Evolutionary conservation across 1,284 basidiomycete genomes (phyloP).

Genomic region (Tremellales sp.): DNA sequence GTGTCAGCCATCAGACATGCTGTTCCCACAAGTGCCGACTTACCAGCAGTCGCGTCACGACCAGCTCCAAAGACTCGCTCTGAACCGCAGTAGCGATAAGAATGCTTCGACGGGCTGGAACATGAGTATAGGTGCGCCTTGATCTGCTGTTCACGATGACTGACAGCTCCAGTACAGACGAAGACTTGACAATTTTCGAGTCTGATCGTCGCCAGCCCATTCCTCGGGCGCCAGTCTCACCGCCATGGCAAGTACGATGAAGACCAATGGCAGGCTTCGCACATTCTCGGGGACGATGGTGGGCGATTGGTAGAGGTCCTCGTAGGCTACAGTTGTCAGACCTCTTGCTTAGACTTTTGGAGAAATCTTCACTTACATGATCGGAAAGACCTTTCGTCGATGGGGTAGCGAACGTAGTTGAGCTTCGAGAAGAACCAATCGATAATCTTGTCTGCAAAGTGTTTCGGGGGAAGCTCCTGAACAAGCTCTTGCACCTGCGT

Average conservation of each 20-base stretch:
- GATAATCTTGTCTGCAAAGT: constrained; percentile 61
- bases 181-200: constrained; percentile 69
- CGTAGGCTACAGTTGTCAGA: constrained; percentile 56
- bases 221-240: constrained; percentile 78
- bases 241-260: constrained; percentile 88
- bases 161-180: constrained; percentile 91
- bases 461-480: constrained; percentile 74
- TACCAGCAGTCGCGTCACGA: constrained; percentile 79
- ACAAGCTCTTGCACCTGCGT: constrained; percentile 69
- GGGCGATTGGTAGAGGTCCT: constrained; percentile 70
- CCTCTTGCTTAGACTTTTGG: background rate
- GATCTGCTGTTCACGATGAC: constrained; percentile 44
- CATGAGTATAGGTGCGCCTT: background rate
- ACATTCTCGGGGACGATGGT: constrained; percentile 71
- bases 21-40: constrained; percentile 27
- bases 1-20: constrained; percentile 14
- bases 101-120: constrained; percentile 73
- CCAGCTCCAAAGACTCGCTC: constrained; percentile 81
- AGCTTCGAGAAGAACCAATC: constrained; percentile 55
- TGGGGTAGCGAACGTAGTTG: constrained; percentile 91
- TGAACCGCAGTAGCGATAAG: constrained; percentile 85
- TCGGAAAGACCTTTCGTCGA: constrained; percentile 82
- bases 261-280: constrained; percentile 82
- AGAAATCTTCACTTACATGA: constrained; percentile 39
- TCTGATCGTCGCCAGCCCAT: constrained; percentile 71